phyloP scores from a whole-genome alignment of 768 basidiomycete species.

The Suillus cothurnatus region DNA sequence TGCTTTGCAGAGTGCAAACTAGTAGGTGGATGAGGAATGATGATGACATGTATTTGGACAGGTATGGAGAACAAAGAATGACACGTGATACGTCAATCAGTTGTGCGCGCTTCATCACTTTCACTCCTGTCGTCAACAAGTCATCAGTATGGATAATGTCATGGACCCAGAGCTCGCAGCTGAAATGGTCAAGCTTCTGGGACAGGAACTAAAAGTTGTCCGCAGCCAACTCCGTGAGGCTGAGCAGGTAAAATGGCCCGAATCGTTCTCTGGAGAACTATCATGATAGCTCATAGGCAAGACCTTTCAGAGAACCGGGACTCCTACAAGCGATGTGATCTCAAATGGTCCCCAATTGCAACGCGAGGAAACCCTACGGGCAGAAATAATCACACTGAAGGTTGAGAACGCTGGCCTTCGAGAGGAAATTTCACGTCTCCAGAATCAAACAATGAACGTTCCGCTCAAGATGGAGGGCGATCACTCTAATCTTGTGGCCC shows the following conservation, averaged over 20 bases:
- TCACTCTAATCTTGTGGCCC: neutral
- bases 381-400: constrained; percentile 22
- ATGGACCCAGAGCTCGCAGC: constrained; percentile 29
- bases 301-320: constrained; percentile 15
- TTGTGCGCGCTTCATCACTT: neutral
- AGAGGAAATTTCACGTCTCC: constrained; percentile 17
- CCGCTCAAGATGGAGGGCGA: constrained; percentile 23
- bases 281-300: neutral
- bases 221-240: constrained; percentile 25
- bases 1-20: neutral
- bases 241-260: constrained; percentile 17
- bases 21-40: no score
- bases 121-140: neutral
- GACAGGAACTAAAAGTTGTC: constrained; percentile 25
- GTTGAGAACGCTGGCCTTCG: constrained; percentile 22
- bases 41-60: no score
- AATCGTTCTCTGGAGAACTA: neutral
- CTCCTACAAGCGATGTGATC: constrained; percentile 4
- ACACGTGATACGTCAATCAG: neutral
- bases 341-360: constrained; percentile 10
- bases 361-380: constrained; percentile 12
- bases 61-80: neutral
- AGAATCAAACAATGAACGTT: constrained; percentile 11
- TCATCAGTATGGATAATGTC: constrained; percentile 20
- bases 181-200: constrained; percentile 29